These are phyloP conservation scores for Protomyces pachydermus DNA, from an alignment of 1,139 yeast species.

Conservation along the genomic window DNA sequence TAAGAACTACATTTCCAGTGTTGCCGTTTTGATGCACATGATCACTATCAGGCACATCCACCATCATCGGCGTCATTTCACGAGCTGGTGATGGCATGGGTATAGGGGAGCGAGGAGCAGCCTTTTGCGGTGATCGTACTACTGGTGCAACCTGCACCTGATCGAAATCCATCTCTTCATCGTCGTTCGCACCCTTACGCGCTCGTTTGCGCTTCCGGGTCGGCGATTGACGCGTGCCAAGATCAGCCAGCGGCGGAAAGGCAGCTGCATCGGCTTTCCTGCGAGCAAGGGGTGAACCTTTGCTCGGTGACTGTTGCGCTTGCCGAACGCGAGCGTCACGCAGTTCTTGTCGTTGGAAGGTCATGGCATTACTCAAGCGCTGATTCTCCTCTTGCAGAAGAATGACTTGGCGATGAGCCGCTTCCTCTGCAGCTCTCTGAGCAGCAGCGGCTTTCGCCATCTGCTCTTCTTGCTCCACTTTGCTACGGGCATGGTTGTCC, in stretches of 20 bases:
- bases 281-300: neutral
- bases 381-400: neutral
- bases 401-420: neutral
- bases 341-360: constrained; percentile 18
- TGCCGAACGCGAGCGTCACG: constrained; percentile 2
- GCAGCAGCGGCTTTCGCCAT: constrained; percentile 1
- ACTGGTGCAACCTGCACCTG: neutral
- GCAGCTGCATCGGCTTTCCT: neutral
- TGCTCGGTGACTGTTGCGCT: neutral
- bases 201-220: neutral
- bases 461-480: constrained; percentile 9
- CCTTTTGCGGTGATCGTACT: neutral
- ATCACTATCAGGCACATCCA: neutral
- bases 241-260: neutral
- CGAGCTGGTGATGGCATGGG: neutral
- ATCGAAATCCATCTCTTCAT: neutral
- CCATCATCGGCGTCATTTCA: neutral
- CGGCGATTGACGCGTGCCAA: neutral
- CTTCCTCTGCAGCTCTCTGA: neutral
- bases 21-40: no score
- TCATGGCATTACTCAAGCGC: constrained; percentile 3
- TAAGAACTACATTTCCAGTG: neutral
- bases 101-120: neutral
- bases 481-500: constrained; percentile 3
- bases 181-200: neutral